phyloP scores from a whole-genome alignment of 805 yeast species.

The Saccharomycopsis amapae region DNA sequence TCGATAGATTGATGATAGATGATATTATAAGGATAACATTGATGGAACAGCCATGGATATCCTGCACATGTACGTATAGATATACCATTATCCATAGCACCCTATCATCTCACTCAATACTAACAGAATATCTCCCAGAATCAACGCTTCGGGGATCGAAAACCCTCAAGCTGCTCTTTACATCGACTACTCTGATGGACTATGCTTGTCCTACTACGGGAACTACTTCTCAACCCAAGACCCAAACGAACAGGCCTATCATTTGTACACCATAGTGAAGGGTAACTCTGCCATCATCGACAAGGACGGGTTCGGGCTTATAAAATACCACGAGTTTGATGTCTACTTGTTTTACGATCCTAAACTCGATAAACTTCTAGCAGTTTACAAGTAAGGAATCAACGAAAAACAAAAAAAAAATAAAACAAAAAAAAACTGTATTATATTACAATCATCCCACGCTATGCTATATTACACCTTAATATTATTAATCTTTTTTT shows the following conservation, averaged over 20 bases:
- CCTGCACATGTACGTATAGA: no score
- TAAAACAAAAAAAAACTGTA: not conserved
- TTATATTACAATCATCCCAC: not conserved
- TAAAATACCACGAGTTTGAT: conserved; percentile 7
- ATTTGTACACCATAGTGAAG: conserved; percentile 1
- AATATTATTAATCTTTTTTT: no score
- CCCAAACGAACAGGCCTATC: conserved; percentile 11
- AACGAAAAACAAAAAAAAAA: not conserved
- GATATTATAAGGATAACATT: no score
- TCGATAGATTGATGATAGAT: no score
- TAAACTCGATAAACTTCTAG: not conserved
- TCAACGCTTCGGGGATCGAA: not conserved
- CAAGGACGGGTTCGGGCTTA: conserved; percentile 10
- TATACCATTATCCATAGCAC: no score
- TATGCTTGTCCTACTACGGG: conserved; percentile 4
- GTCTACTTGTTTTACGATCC: conserved; percentile 3
- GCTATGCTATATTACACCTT: not conserved
- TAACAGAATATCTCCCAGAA: not conserved
- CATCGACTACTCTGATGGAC: conserved; percentile 8
- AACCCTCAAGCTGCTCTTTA: conserved; percentile 3
- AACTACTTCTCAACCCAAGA: conserved; percentile 1
- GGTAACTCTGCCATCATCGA: conserved; percentile 4
- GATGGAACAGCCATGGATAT: no score
- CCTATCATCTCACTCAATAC: no score
- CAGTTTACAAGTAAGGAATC: conserved; percentile 8